Evolutionary conservation across 805 yeast species (phyloP).

Genomic region (Hanseniaspora taiwanica): DNA sequence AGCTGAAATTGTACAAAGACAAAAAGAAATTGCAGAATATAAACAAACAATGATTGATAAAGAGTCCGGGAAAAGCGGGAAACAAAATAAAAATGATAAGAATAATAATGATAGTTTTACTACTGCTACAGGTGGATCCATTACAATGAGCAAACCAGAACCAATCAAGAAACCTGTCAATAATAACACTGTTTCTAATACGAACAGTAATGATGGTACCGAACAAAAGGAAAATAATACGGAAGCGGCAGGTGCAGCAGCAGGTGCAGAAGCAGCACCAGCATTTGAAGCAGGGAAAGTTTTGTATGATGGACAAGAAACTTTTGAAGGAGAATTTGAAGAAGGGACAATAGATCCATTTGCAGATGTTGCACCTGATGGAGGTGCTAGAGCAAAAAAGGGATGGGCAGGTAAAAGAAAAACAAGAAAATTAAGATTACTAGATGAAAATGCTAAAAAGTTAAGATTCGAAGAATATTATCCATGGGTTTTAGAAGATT

Average conservation of each 20-base stretch:
- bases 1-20: constrained; percentile 58
- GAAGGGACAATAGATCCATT: constrained; percentile 24
- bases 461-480: constrained; percentile 90
- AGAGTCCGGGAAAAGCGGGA: constrained; percentile 17
- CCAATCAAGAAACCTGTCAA: neutral
- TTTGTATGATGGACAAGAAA: constrained; percentile 26
- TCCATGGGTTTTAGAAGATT: constrained; percentile 98
- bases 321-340: constrained; percentile 29
- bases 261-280: constrained; percentile 19
- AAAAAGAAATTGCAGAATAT: constrained; percentile 32
- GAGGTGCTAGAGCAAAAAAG: constrained; percentile 56
- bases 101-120: constrained; percentile 6
- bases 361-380: constrained; percentile 83
- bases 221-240: too few species aligned
- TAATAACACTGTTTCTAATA: neutral
- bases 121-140: constrained; percentile 3
- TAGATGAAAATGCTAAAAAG: constrained; percentile 72
- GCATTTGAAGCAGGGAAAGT: constrained; percentile 29
- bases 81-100: constrained; percentile 9
- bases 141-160: neutral
- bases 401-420: constrained; percentile 49
- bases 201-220: constrained; percentile 8
- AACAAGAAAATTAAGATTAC: constrained; percentile 69
- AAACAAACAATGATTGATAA: constrained; percentile 25
- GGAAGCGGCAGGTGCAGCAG: constrained; percentile 18